These are phyloP conservation scores for Bryum argenteum DNA, from an alignment of 225 moss, liverwort and hornwort genomes.

Conservation along the genomic window DNA sequence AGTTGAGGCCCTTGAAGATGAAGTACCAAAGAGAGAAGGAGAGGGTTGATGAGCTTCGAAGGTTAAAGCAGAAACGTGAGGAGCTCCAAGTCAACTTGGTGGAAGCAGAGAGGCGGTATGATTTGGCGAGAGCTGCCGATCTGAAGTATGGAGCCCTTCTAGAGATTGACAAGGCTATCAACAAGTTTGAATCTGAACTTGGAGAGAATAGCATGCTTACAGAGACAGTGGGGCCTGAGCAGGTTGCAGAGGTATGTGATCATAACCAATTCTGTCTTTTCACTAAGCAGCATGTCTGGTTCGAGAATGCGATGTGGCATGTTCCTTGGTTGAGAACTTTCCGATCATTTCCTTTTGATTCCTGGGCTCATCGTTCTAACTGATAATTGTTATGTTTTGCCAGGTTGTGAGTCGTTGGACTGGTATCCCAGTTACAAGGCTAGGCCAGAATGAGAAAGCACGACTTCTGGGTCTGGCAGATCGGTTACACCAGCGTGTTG, in stretches of 20 bases:
- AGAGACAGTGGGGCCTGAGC: constrained; percentile 84
- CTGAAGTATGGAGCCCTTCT: constrained; percentile 81
- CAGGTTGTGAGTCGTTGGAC: constrained; percentile 97
- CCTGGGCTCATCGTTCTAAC: background rate
- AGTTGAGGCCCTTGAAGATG: constrained; percentile 84
- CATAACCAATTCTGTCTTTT: background rate
- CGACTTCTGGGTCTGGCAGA: constrained; percentile 74
- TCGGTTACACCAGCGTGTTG: constrained; percentile 80
- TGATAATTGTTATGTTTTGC: background rate
- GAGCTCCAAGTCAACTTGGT: constrained; percentile 65
- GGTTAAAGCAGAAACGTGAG: constrained; percentile 85
- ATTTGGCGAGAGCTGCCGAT: constrained; percentile 94
- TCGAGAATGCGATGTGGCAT: too few species aligned
- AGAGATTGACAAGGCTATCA: constrained; percentile 75
- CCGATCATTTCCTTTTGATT: background rate
- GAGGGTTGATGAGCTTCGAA: constrained; percentile 78
- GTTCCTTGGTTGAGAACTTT: background rate
- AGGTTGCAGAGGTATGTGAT: constrained; percentile 71
- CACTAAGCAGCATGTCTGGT: background rate
- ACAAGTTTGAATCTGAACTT: constrained; percentile 68
- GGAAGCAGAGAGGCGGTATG: constrained; percentile 90
- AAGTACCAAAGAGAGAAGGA: constrained; percentile 88
- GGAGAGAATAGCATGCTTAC: constrained; percentile 95
- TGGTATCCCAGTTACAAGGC: constrained; percentile 88
- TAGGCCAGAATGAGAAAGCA: constrained; percentile 88